Percentiles rank a stretch among this genome's conserved stretches.
phyloP scores from a whole-genome alignment of 2,329 filamentous ascomycete species.

The Aureobasidium melanogenum region DNA sequence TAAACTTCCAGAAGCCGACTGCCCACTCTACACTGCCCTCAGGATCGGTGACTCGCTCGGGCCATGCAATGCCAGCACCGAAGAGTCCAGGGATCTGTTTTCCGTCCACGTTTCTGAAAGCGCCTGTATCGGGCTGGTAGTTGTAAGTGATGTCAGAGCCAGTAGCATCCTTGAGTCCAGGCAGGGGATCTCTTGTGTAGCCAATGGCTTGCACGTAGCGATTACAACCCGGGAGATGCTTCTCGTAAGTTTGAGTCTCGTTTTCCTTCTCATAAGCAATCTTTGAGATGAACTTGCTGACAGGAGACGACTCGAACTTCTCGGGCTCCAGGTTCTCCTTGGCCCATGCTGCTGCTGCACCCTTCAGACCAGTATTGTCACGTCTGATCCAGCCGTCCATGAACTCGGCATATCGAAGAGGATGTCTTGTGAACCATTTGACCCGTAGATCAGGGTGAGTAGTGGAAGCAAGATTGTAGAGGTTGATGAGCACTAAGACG shows the following conservation, averaged over 20 bases:
- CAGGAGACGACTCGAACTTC: constrained; percentile 35
- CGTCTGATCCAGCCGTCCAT: constrained; percentile 55
- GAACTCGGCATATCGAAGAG: constrained; percentile 52
- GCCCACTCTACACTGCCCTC: constrained; percentile 53
- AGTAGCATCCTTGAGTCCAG: constrained; percentile 32
- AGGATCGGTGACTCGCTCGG: constrained; percentile 52
- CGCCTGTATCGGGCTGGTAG: constrained; percentile 38
- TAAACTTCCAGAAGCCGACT: constrained; percentile 58
- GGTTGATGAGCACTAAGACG: constrained; percentile 53
- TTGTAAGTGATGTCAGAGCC: constrained; percentile 23
- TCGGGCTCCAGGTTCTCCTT: constrained; percentile 49
- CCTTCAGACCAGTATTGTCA: constrained; percentile 59
- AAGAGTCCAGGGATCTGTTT: constrained; percentile 43
- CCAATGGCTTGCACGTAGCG: constrained; percentile 53
- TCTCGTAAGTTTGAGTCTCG: constrained; percentile 38
- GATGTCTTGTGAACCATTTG: constrained; percentile 54
- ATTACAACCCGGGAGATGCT: constrained; percentile 42
- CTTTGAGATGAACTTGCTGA: constrained; percentile 33
- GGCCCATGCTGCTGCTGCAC: constrained; percentile 51
- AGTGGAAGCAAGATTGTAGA: constrained; percentile 44
- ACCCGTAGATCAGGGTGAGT: constrained; percentile 47
- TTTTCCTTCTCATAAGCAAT: constrained; percentile 38
- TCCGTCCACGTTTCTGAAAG: constrained; percentile 21
- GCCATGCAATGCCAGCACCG: constrained; percentile 56
- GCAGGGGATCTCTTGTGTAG: constrained; percentile 44